Conservation (phyloP, 352 stramenopile genomes). For the Blastocystis sp. region DNA sequence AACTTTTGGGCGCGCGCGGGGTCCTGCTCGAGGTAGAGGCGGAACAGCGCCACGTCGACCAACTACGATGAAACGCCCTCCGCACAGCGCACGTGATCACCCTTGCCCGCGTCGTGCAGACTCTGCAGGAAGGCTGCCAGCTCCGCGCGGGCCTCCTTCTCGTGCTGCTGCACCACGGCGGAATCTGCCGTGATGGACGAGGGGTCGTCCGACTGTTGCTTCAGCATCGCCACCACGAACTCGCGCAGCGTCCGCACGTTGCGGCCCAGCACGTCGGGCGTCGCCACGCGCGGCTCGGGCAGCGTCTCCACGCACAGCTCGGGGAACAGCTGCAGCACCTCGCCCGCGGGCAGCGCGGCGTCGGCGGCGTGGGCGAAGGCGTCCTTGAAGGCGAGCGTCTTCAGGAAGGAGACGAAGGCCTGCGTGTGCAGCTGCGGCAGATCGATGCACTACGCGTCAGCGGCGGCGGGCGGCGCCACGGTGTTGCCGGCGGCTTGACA, state of each 20-base stretch:
- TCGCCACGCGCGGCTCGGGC: not conserved
- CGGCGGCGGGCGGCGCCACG: not conserved
- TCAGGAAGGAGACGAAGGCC: slow-evolving; percentile 20
- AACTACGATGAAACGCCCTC: not conserved
- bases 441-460: not conserved
- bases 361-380: slow-evolving; percentile 11
- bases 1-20: not conserved
- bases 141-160: not conserved
- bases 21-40: not conserved
- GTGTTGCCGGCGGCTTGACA: slow-evolving; percentile 10
- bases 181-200: slow-evolving; percentile 11
- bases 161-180: not conserved
- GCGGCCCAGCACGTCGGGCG: slow-evolving; percentile 28
- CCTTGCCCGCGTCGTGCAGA: not conserved
- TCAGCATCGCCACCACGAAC: slow-evolving; percentile 41
- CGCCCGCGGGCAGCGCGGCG: not conserved
- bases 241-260: slow-evolving; percentile 24
- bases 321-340: slow-evolving; percentile 56
- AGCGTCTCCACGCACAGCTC: not conserved
- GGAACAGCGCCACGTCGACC: slow-evolving; percentile 62
- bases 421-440: slow-evolving; percentile 6
- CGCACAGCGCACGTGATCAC: not conserved
- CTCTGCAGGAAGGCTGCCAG: slow-evolving; percentile 2
- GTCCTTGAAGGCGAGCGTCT: slow-evolving; percentile 1
- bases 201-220: slow-evolving; percentile 53